Evolutionary conservation across 2,329 filamentous ascomycete genomes (phyloP).

Genomic region (Thielaviopsis punctulata): DNA sequence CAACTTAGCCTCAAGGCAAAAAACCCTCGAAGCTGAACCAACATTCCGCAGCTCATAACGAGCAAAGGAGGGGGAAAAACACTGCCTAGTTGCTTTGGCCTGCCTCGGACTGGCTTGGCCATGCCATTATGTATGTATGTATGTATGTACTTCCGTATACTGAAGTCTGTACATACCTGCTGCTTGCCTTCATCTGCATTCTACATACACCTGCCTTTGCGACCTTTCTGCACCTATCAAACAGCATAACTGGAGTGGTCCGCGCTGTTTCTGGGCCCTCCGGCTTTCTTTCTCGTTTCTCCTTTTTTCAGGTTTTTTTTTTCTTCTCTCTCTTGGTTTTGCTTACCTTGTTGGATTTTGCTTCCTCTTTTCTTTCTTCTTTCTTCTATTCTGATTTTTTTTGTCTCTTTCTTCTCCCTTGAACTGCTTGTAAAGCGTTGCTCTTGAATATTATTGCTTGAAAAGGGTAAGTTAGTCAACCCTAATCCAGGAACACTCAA

Average conservation of each 20-base stretch:
- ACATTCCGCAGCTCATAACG: neutral
- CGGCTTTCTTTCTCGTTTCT: neutral
- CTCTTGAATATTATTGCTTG: neutral
- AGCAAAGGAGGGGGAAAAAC: neutral
- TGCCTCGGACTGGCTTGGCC: neutral
- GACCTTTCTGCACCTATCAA: neutral
- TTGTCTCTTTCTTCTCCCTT: neutral
- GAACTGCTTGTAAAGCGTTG: neutral
- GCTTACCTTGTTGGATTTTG: too few species aligned
- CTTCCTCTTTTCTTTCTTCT: neutral
- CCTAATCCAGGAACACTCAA: too few species aligned
- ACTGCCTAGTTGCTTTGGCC: neutral
- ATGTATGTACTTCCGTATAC: neutral
- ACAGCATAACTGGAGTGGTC: neutral
- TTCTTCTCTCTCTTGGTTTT: neutral
- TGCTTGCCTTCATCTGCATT: neutral
- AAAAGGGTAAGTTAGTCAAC: too few species aligned
- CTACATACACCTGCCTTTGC: neutral
- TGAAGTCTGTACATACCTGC: neutral
- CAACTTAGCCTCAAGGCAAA: too few species aligned
- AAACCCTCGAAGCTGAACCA: too few species aligned
- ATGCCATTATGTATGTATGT: neutral
- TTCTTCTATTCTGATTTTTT: neutral
- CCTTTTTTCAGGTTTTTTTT: neutral
- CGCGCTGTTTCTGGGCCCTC: constrained; percentile 3